These are phyloP conservation scores for Rhizoctonia solani DNA, from an alignment of 1,284 basidiomycete species.

Conservation along the genomic window DNA sequence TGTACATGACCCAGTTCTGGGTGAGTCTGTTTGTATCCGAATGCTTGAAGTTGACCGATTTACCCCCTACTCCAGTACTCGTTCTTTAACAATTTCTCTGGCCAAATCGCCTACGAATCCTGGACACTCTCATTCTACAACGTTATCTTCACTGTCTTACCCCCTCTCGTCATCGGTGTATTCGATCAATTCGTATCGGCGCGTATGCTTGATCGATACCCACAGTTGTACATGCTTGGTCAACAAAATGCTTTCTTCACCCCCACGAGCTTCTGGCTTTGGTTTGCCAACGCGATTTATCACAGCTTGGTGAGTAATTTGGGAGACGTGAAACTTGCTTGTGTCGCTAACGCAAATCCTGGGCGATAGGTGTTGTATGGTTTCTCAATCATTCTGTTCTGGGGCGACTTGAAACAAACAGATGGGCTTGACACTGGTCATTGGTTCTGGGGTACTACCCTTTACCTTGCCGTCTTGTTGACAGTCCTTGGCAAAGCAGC, in stretches of 20 bases:
- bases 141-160: constrained; percentile 91
- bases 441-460: constrained; percentile 98
- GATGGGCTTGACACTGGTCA: constrained; percentile 85
- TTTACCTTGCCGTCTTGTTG: constrained; percentile 90
- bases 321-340: background rate
- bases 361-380: constrained; percentile 74
- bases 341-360: background rate
- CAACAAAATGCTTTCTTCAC: constrained; percentile 93
- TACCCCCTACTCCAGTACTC: constrained; percentile 68
- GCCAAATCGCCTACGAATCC: constrained; percentile 97
- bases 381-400: constrained; percentile 89
- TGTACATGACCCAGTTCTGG: constrained; percentile 99
- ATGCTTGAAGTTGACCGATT: background rate
- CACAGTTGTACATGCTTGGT: constrained; percentile 92
- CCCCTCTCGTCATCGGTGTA: constrained; percentile 95
- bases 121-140: constrained; percentile 97
- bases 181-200: constrained; percentile 99
- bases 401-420: constrained; percentile 83
- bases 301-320: constrained; percentile 77
- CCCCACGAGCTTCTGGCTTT: constrained; percentile 90
- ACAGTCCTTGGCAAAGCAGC: constrained; percentile 98
- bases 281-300: constrained; percentile 93
- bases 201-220: constrained; percentile 94
- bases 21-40: constrained; percentile 52
- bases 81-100: constrained; percentile 98